These are phyloP conservation scores for Kwoniella sp. DNA, from an alignment of 768 basidiomycete genomes.

Conservation along the genomic window DNA sequence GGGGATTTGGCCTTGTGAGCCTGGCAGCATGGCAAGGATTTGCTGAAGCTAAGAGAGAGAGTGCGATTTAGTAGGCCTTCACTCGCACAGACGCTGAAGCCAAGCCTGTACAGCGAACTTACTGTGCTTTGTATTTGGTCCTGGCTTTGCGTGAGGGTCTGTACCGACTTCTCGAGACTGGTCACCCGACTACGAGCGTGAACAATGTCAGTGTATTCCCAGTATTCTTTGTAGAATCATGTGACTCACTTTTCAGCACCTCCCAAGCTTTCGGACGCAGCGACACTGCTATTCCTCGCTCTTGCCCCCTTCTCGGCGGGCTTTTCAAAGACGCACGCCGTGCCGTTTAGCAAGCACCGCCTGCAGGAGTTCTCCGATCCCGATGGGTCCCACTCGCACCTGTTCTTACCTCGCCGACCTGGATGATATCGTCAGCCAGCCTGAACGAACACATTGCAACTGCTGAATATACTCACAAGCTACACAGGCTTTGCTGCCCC, in stretches of 20 bases:
- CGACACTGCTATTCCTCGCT: constrained; percentile 14
- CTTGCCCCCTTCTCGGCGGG: constrained; percentile 20
- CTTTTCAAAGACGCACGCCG: constrained; percentile 45
- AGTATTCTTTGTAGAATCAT: background rate
- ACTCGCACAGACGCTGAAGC: background rate
- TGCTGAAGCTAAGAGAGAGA: constrained; percentile 34
- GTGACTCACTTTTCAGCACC: constrained; percentile 34
- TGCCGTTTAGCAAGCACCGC: constrained; percentile 36
- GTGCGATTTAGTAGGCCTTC: background rate
- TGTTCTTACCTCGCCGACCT: constrained; percentile 47
- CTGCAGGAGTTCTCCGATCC: constrained; percentile 23
- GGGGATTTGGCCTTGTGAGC: background rate
- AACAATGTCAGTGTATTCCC: background rate
- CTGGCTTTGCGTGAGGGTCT: constrained; percentile 41
- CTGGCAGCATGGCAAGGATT: constrained; percentile 41
- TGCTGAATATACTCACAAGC: constrained; percentile 23
- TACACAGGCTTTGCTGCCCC: constrained; percentile 39
- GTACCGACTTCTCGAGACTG: constrained; percentile 37
- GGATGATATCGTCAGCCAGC: background rate
- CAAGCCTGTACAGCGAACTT: background rate
- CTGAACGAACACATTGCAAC: background rate
- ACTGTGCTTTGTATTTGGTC: constrained; percentile 45
- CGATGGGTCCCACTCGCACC: constrained; percentile 43
- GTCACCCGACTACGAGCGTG: constrained; percentile 24
- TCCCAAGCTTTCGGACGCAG: background rate